Evolutionary conservation across 371 early-diverging fungal genomes (phyloP).

Genomic region (Rhizomucor pusillus): DNA sequence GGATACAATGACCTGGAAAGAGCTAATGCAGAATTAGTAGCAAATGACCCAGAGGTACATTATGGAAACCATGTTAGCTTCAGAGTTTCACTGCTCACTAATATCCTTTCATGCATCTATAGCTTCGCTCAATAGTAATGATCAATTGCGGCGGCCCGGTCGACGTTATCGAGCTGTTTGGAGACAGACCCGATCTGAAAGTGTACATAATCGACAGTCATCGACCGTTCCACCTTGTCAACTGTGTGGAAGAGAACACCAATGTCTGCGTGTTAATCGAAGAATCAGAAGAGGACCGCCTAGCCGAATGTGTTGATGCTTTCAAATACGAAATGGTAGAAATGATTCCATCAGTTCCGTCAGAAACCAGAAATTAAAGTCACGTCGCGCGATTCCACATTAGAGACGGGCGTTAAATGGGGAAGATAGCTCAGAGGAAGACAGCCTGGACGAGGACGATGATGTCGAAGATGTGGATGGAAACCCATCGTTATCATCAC

Average conservation of each 20-base stretch:
- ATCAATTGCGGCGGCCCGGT: constrained; percentile 87
- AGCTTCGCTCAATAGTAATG: constrained; percentile 69
- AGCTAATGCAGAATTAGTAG: constrained; percentile 51
- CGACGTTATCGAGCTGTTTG: constrained; percentile 68
- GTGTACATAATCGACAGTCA: constrained; percentile 86
- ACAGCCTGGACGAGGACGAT: constrained; percentile 24
- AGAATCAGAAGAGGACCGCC: constrained; percentile 62
- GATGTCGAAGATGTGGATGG: constrained; percentile 20
- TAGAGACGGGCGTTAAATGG: background rate
- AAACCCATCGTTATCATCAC: constrained; percentile 19
- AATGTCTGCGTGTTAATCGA: constrained; percentile 80
- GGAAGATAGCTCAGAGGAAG: constrained; percentile 14
- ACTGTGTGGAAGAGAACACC: constrained; percentile 60
- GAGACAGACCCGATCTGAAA: constrained; percentile 50
- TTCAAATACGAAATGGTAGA: constrained; percentile 67
- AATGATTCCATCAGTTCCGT: too few species aligned
- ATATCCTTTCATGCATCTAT: background rate
- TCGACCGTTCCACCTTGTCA: constrained; percentile 81
- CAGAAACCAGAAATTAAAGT: background rate
- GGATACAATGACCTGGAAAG: constrained; percentile 65
- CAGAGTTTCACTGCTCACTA: background rate
- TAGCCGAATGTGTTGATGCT: constrained; percentile 62
- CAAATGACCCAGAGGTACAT: constrained; percentile 30
- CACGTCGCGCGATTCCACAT: background rate
- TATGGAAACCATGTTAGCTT: background rate